Conservation (phyloP, 2,329 filamentous ascomycete species). For the Fusarium protoensiforme region DNA sequence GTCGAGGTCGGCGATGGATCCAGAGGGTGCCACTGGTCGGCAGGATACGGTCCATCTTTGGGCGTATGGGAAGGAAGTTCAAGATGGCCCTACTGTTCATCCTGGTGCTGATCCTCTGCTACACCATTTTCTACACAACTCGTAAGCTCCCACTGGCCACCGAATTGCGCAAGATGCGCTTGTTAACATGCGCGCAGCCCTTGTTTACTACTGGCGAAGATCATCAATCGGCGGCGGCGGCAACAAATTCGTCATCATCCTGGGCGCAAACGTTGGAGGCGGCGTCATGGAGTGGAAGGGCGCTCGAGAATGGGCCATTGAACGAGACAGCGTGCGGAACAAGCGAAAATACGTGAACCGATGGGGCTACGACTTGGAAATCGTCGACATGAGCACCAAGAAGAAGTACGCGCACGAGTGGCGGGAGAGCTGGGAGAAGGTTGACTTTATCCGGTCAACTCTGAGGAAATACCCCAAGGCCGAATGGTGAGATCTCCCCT, state of each 20-base stretch:
- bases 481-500: slow-evolving; percentile 78
- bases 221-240: slow-evolving; percentile 81
- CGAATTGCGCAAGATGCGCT: neutral
- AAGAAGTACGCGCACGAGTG: slow-evolving; percentile 99
- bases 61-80: slow-evolving; percentile 71
- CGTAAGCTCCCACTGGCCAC: slow-evolving; percentile 66
- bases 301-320: slow-evolving; percentile 96
- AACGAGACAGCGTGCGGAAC: slow-evolving; percentile 94
- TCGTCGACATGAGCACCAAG: slow-evolving; percentile 98
- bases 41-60: slow-evolving; percentile 58
- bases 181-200: slow-evolving; percentile 20
- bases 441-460: slow-evolving; percentile 88
- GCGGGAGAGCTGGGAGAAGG: slow-evolving; percentile 99
- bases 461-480: slow-evolving; percentile 95
- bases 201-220: slow-evolving; percentile 75
- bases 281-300: slow-evolving; percentile 99
- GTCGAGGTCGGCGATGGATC: slow-evolving; percentile 67
- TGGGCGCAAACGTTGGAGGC: slow-evolving; percentile 93
- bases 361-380: slow-evolving; percentile 96
- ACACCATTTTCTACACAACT: slow-evolving; percentile 76
- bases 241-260: slow-evolving; percentile 90
- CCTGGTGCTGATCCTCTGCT: slow-evolving; percentile 74
- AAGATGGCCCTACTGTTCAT: slow-evolving; percentile 72
- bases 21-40: slow-evolving; percentile 58
- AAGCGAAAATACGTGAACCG: slow-evolving; percentile 87